Evolutionary conservation across 306 rosid species (phyloP).

Genomic region (Vigna nakashimae): DNA sequence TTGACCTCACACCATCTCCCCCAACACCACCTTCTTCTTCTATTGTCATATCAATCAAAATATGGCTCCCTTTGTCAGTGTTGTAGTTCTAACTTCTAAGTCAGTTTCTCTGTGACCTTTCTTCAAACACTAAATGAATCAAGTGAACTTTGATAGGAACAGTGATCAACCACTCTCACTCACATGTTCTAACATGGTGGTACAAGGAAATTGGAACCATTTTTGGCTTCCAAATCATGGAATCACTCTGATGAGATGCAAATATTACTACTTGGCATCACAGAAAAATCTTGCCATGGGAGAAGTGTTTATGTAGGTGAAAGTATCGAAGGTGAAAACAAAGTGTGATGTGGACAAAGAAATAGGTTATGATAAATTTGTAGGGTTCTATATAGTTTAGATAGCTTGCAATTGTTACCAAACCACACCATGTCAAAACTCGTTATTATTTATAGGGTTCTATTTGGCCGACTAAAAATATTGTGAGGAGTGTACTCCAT

Average conservation of each 20-base stretch:
- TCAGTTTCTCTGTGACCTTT: slow-evolving; percentile 6
- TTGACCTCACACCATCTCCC: slow-evolving; percentile 39
- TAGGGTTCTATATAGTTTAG: slow-evolving; percentile 1
- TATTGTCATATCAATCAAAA: slow-evolving; percentile 34
- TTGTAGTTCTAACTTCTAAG: neutral
- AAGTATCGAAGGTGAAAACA: neutral
- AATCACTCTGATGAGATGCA: neutral
- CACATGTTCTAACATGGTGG: neutral
- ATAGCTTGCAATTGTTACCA: slow-evolving; percentile 1
- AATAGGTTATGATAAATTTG: neutral
- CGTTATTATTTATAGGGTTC: too few relatives aligned
- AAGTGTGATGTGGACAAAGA: neutral
- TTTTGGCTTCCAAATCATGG: neutral
- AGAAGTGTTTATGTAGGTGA: neutral
- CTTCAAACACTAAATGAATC: neutral
- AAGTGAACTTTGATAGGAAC: neutral
- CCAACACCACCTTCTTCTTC: slow-evolving; percentile 27
- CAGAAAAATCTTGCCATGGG: neutral
- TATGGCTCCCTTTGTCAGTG: neutral
- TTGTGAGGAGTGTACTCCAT: slow-evolving; percentile 24
- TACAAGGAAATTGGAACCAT: slow-evolving; percentile 10
- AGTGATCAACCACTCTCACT: neutral
- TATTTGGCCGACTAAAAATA: slow-evolving; percentile 14
- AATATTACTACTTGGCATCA: neutral
- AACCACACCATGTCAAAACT: neutral